Conservation (phyloP, 208 protist species). For the Polymyxa betae region DNA sequence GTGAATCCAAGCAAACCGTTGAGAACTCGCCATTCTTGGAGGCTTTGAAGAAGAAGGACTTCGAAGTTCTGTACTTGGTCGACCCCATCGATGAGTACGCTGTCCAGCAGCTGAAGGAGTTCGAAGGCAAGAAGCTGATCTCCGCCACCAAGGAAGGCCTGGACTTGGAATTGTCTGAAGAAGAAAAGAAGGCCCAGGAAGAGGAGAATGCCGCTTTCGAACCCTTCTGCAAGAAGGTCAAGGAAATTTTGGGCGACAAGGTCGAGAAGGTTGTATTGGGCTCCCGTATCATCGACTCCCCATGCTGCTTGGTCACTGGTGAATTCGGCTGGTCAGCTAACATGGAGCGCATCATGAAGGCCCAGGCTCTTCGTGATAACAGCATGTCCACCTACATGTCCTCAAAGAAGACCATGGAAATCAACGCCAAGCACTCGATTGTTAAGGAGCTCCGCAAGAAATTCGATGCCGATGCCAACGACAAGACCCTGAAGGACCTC, state of each 20-base stretch:
- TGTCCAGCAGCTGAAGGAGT: constrained; percentile 95
- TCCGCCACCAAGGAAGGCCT: constrained; percentile 98
- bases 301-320: constrained; percentile 95
- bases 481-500: constrained; percentile 97
- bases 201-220: constrained; percentile 89
- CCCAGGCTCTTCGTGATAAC: constrained; percentile 95
- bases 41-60: constrained; percentile 81
- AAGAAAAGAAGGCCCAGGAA: constrained; percentile 94
- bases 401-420: constrained; percentile 98
- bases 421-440: constrained; percentile 96
- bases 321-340: constrained; percentile 98
- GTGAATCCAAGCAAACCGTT: constrained; percentile 85
- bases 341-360: constrained; percentile 99
- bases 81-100: constrained; percentile 98
- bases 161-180: constrained; percentile 90
- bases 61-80: constrained; percentile 95
- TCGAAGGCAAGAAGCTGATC: constrained; percentile 96
- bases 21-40: constrained; percentile 94
- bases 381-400: constrained; percentile 94
- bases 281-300: constrained; percentile 89
- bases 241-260: constrained; percentile 98
- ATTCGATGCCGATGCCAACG: constrained; percentile 86
- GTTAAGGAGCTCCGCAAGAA: constrained; percentile 88
- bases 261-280: constrained; percentile 96
- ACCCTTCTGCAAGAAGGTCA: constrained; percentile 92